phyloP scores from a whole-genome alignment of 441 rosid species.

The Adansonia rubrostipa region DNA sequence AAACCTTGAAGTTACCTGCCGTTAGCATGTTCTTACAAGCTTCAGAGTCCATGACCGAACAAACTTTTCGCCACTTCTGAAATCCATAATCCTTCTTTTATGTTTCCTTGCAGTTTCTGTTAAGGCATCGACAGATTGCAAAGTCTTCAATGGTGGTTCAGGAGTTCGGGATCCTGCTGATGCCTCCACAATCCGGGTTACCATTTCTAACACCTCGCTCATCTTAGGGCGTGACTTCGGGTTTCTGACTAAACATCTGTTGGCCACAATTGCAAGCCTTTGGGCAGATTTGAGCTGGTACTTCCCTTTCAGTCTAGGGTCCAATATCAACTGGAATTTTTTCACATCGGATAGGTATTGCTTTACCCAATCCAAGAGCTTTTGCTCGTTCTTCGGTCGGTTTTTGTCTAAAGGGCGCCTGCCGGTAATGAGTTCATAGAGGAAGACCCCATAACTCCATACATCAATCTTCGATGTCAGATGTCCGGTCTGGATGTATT shows the following conservation, averaged over 20 bases:
- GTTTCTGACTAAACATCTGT: slow-evolving; percentile 67
- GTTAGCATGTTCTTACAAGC: slow-evolving; percentile 51
- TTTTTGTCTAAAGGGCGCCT: slow-evolving; percentile 78
- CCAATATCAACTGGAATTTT: slow-evolving; percentile 61
- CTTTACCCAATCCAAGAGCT: slow-evolving; percentile 85
- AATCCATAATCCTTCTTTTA: slow-evolving; percentile 42
- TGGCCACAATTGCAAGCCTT: slow-evolving; percentile 72
- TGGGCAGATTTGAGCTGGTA: slow-evolving; percentile 53
- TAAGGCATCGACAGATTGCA: slow-evolving; percentile 33
- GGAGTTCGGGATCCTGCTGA: slow-evolving; percentile 44
- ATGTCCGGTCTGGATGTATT: slow-evolving; percentile 84
- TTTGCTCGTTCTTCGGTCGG: slow-evolving; percentile 80
- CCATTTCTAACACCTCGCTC: slow-evolving; percentile 88
- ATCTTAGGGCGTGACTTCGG: slow-evolving; percentile 86
- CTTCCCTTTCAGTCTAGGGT: slow-evolving; percentile 73
- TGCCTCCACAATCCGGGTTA: slow-evolving; percentile 52
- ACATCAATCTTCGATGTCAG: slow-evolving; percentile 86
- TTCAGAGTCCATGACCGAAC: slow-evolving; percentile 44
- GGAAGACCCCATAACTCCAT: slow-evolving; percentile 95
- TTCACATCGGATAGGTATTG: slow-evolving; percentile 65
- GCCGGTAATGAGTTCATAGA: slow-evolving; percentile 90
- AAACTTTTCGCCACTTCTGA: slow-evolving; percentile 33
- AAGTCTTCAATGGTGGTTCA: slow-evolving; percentile 44
- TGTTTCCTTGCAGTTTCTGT: slow-evolving; percentile 30
- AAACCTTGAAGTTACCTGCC: not conserved